Evolutionary conservation across 2,329 filamentous ascomycete species (phyloP).

Genomic region (Pestalotiopsis sp.): DNA sequence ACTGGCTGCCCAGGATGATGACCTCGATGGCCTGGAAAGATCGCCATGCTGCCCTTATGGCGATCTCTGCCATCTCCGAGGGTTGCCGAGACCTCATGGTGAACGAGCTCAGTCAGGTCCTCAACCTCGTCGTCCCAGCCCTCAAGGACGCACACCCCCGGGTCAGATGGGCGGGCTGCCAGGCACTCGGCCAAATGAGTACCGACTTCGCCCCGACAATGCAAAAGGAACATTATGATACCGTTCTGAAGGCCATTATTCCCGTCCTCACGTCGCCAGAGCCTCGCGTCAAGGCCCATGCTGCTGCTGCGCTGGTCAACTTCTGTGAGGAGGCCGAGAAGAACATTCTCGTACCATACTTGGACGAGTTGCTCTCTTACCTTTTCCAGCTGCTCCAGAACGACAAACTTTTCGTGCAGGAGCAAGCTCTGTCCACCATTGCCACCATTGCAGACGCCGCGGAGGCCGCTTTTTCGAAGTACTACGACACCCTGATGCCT

Average conservation of each 20-base stretch:
- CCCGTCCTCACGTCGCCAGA: conserved; percentile 89
- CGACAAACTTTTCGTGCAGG: conserved; percentile 94
- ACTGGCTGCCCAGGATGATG: conserved; percentile 98
- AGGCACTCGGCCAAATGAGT: conserved; percentile 99
- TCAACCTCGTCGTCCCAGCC: conserved; percentile 92
- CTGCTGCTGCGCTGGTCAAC: conserved; percentile 96
- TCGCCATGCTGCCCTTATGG: conserved; percentile 95
- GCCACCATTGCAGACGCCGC: conserved; percentile 98
- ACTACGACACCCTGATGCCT: conserved; percentile 96
- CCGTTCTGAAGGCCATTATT: conserved; percentile 87
- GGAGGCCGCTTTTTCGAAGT: conserved; percentile 90
- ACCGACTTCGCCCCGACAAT: conserved; percentile 98
- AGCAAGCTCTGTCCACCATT: conserved; percentile 96
- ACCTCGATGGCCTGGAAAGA: conserved; percentile 93
- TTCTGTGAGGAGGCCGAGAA: conserved; percentile 99
- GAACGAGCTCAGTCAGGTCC: conserved; percentile 88
- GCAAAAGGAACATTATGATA: conserved; percentile 92
- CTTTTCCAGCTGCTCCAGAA: conserved; percentile 88
- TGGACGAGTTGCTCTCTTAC: conserved; percentile 83
- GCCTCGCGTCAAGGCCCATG: conserved; percentile 93
- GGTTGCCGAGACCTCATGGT: conserved; percentile 96
- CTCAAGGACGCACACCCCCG: conserved; percentile 88
- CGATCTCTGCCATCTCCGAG: conserved; percentile 97
- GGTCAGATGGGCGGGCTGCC: conserved; percentile 96
- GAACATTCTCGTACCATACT: conserved; percentile 85